Percentiles rank a stretch among this genome's conserved stretches.
These are phyloP conservation scores for Anisodus tanguticus DNA, from an alignment of 257 asterid genomes.

Conservation along the genomic window DNA sequence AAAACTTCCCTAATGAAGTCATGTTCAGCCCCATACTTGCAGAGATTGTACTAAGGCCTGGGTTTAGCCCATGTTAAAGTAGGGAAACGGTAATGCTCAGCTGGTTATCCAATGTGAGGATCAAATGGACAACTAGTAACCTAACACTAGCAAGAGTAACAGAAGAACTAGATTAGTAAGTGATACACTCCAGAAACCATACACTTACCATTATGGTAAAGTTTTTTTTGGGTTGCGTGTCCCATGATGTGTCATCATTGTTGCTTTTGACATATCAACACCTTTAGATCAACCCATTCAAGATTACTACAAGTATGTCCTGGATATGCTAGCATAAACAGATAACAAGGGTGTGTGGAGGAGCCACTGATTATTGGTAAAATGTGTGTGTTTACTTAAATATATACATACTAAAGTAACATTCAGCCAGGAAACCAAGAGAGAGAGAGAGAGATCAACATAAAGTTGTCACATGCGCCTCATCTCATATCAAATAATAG, in stretches of 20 bases:
- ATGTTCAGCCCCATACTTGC: neutral
- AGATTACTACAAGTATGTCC: neutral
- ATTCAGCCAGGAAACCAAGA: neutral
- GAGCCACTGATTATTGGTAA: neutral
- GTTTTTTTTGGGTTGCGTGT: neutral
- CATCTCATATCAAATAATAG: constrained; percentile 3
- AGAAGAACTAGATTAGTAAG: neutral
- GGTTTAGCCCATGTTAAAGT: neutral
- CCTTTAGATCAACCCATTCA: neutral
- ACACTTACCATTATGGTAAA: neutral
- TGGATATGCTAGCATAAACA: neutral
- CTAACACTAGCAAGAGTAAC: constrained; percentile 1
- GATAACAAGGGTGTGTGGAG: neutral
- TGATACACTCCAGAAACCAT: neutral
- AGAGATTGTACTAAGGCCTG: neutral
- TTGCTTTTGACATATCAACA: constrained; percentile 10
- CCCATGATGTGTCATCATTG: neutral
- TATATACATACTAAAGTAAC: constrained; percentile 4
- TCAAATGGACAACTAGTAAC: constrained; percentile 10
- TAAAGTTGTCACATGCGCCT: neutral
- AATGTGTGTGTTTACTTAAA: neutral
- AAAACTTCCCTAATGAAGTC: neutral
- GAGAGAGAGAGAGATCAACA: neutral
- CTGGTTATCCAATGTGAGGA: neutral
- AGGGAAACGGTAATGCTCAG: neutral